Conservation (phyloP, 768 basidiomycete species). For the Trametes elegans region DNA sequence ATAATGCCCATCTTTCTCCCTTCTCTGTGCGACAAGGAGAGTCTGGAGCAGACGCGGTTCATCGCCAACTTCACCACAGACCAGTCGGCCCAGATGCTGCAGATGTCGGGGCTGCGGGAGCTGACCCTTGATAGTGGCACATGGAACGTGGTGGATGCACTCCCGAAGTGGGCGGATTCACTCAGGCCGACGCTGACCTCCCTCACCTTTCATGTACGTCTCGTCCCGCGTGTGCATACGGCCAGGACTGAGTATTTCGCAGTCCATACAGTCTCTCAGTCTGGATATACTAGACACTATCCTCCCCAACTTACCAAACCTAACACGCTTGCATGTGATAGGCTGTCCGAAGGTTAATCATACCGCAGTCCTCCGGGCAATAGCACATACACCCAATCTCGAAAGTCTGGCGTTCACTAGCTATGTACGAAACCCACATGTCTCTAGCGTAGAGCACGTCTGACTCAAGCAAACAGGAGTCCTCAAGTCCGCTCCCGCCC, state of each 20-base stretch:
- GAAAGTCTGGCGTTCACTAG: conserved; percentile 61
- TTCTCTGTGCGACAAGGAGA: conserved; percentile 41
- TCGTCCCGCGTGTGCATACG: too few species aligned
- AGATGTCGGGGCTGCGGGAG: conserved; percentile 39
- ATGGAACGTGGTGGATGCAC: conserved; percentile 55
- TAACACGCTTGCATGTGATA: conserved; percentile 59
- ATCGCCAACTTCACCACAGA: conserved; percentile 50
- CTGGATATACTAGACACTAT: conserved; percentile 46
- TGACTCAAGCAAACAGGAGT: conserved; percentile 34
- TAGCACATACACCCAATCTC: conserved; percentile 49
- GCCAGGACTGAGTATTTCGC: not conserved
- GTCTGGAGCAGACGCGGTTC: conserved; percentile 49
- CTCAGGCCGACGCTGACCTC: conserved; percentile 46
- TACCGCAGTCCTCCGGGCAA: conserved; percentile 42
- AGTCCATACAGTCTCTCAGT: conserved; percentile 61
- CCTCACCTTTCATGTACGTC: conserved; percentile 62
- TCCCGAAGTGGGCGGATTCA: conserved; percentile 55
- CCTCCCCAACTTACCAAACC: conserved; percentile 48
- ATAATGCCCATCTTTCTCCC: conserved; percentile 51
- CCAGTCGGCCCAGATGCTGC: conserved; percentile 45
- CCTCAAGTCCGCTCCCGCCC: conserved; percentile 23
- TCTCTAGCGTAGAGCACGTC: conserved; percentile 1
- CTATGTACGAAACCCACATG: conserved; percentile 43
- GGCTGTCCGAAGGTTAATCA: conserved; percentile 61
- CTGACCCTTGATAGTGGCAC: conserved; percentile 59